Evolutionary conservation across 371 early-diverging fungal species (phyloP).

Genomic region (Gilbertella persicaria): DNA sequence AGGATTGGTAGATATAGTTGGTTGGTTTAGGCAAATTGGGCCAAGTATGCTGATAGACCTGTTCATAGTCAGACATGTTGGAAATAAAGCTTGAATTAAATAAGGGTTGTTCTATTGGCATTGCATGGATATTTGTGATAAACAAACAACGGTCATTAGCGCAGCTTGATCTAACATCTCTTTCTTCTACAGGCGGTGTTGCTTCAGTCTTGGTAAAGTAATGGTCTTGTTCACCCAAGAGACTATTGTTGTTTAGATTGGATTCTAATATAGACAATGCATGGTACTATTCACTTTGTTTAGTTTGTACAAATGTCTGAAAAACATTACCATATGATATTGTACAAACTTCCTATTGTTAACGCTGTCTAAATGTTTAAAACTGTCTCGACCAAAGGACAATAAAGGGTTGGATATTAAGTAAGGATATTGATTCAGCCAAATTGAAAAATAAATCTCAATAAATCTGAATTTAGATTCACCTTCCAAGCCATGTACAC

Average conservation of each 20-base stretch:
- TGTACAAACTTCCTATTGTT: constrained; percentile 13
- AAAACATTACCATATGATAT: constrained; percentile 17
- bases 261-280: neutral
- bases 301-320: neutral
- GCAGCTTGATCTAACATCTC: constrained; percentile 47
- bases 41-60: constrained; percentile 26
- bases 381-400: constrained; percentile 11
- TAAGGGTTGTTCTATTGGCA: constrained; percentile 30
- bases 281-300: neutral
- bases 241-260: constrained; percentile 5
- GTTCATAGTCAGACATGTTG: constrained; percentile 43
- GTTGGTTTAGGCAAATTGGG: constrained; percentile 31
- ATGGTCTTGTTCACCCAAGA: constrained; percentile 1
- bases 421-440: constrained; percentile 64
- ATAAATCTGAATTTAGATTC: constrained; percentile 35
- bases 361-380: constrained; percentile 5
- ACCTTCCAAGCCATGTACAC: constrained; percentile 27
- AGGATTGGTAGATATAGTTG: constrained; percentile 45
- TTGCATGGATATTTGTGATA: constrained; percentile 53
- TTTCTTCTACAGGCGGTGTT: constrained; percentile 14
- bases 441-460: constrained; percentile 59
- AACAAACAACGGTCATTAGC: constrained; percentile 64
- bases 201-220: constrained; percentile 8
- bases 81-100: constrained; percentile 34
- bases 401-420: constrained; percentile 57